A percentile compares a stretch with the other conserved stretches of the same genome.
These are phyloP conservation scores for Trichoderma sp. DNA, from an alignment of 2,329 filamentous ascomycete species.

Conservation along the genomic window DNA sequence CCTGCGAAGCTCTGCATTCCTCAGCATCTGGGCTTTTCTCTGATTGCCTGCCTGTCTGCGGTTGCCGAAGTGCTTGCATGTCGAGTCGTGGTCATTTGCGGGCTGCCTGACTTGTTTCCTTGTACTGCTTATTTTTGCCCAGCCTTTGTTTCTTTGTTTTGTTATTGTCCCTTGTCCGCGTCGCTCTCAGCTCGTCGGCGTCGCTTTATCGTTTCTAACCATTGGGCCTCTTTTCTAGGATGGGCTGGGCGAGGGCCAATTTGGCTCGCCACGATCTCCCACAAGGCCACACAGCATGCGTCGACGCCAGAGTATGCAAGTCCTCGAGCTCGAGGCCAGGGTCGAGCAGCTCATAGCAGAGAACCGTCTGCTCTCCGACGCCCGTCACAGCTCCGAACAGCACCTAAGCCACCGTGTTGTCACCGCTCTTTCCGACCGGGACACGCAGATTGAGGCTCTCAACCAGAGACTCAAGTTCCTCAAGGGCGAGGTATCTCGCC, in stretches of 20 bases:
- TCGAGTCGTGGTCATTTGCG: conserved; percentile 22
- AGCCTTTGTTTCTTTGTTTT: not conserved
- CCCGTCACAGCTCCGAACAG: conserved; percentile 70
- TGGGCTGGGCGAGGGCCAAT: conserved; percentile 86
- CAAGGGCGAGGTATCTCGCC: conserved; percentile 77
- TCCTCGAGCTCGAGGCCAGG: conserved; percentile 84
- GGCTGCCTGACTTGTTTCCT: conserved; percentile 9
- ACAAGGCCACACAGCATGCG: conserved; percentile 95
- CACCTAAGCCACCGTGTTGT: conserved; percentile 67
- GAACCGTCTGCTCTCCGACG: conserved; percentile 77
- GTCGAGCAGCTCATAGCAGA: conserved; percentile 85
- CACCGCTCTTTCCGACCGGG: conserved; percentile 75
- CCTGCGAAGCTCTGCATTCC: conserved; percentile 22
- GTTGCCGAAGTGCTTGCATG: conserved; percentile 27
- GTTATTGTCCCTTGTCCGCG: not conserved
- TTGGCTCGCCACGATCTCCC: conserved; percentile 86
- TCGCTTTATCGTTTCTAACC: conserved; percentile 22
- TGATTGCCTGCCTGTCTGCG: conserved; percentile 17
- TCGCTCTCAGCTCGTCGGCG: conserved; percentile 3
- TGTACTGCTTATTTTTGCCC: not conserved
- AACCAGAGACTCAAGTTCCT: conserved; percentile 78
- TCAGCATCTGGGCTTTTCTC: conserved; percentile 20
- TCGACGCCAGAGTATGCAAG: conserved; percentile 95
- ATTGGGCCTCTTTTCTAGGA: conserved; percentile 59
- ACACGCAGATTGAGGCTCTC: conserved; percentile 83